Conservation (phyloP, 441 rosid species). For the Cnidoscolus chayamansa region DNA sequence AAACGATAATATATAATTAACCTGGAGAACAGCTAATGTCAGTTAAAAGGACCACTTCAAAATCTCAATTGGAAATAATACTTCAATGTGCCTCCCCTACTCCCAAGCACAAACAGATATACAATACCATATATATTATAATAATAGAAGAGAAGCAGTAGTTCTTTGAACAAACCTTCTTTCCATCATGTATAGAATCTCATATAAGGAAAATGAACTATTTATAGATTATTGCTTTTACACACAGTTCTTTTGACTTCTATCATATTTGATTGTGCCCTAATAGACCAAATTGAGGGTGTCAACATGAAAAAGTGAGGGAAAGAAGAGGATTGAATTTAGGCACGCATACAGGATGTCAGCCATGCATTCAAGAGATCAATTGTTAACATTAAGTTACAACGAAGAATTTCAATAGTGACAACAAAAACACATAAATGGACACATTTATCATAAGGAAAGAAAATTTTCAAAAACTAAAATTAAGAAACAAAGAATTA, state of each 20-base stretch:
- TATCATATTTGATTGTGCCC: neutral
- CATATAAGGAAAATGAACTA: neutral
- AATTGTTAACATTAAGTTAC: neutral
- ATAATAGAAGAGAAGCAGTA: neutral
- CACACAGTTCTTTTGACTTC: neutral
- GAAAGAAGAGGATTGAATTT: neutral
- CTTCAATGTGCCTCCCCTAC: neutral
- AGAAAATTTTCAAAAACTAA: slow-evolving; percentile 12
- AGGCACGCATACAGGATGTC: neutral
- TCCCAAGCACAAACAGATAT: neutral
- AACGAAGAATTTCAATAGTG: neutral
- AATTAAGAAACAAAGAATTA: slow-evolving; percentile 31
- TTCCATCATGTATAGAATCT: neutral
- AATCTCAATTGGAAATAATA: neutral
- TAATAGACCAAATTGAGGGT: neutral
- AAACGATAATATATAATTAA: slow-evolving; percentile 78
- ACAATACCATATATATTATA: neutral
- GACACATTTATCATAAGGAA: slow-evolving; percentile 4
- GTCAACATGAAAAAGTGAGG: neutral
- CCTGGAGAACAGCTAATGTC: slow-evolving; percentile 50
- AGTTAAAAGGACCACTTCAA: slow-evolving; percentile 15
- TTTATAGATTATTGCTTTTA: neutral
- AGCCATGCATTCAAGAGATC: neutral
- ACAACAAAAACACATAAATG: neutral
- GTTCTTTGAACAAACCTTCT: neutral